These are phyloP conservation scores for Geotrichum histeridarum DNA, from an alignment of 1,139 yeast genomes.

Conservation along the genomic window DNA sequence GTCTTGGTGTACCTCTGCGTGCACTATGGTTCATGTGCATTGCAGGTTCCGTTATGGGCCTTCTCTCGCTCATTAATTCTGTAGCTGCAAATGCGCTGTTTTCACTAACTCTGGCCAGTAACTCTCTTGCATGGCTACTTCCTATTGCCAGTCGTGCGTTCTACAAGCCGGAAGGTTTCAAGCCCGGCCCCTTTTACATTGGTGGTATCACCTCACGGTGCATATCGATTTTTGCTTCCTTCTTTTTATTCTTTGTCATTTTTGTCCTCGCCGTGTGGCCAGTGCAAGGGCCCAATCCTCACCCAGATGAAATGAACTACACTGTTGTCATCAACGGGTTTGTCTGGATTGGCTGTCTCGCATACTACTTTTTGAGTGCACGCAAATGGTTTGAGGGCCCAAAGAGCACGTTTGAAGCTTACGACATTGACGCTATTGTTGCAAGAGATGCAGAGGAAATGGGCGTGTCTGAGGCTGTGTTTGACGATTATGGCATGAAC, in stretches of 20 bases:
- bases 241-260: conserved; percentile 49
- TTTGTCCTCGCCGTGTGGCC: conserved; percentile 61
- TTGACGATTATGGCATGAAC: not conserved
- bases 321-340: conserved; percentile 59
- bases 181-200: conserved; percentile 62
- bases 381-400: conserved; percentile 64
- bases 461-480: not conserved
- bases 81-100: conserved; percentile 61
- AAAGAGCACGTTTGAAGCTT: conserved; percentile 45
- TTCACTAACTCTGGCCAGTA: conserved; percentile 56
- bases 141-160: conserved; percentile 48
- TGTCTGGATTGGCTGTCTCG: conserved; percentile 47
- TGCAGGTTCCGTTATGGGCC: conserved; percentile 49
- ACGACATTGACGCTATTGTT: conserved; percentile 21
- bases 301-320: conserved; percentile 55
- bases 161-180: conserved; percentile 46
- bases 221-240: conserved; percentile 27
- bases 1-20: conserved; percentile 53
- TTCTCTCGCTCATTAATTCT: conserved; percentile 52
- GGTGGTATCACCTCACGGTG: conserved; percentile 46
- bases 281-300: conserved; percentile 45
- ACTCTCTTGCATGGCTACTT: conserved; percentile 56
- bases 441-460: conserved; percentile 1
- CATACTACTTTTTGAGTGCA: conserved; percentile 53
- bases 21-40: conserved; percentile 53